Percentiles rank a stretch among this genome's conserved stretches.
Conservation (phyloP, 2,329 filamentous ascomycete genomes). For the Fusarium sp. region DNA sequence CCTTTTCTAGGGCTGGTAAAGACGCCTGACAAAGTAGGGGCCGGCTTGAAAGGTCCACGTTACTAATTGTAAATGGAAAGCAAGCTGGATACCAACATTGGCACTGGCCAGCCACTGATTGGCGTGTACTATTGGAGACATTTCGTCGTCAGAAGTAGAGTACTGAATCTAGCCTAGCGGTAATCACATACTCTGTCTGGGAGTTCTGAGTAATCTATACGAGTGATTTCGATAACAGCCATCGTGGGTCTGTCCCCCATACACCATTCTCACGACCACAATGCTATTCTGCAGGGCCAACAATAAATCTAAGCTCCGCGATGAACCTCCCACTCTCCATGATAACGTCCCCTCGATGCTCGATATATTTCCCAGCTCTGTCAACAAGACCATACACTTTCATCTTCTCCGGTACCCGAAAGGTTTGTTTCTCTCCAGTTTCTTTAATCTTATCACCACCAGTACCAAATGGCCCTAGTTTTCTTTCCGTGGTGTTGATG, state of each 20-base stretch:
- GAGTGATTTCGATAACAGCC: background rate
- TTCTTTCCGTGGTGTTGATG: background rate
- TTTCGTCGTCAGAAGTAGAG: too few species aligned
- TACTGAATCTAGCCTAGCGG: too few species aligned
- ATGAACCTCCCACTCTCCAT: background rate
- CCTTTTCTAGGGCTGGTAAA: background rate
- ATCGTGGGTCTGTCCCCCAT: background rate
- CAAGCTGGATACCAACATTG: background rate
- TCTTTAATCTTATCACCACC: background rate
- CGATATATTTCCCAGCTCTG: background rate
- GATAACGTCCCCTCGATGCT: background rate
- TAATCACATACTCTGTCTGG: background rate
- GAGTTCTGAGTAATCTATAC: background rate
- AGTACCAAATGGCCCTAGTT: background rate
- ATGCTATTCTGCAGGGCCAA: background rate
- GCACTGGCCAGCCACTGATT: background rate
- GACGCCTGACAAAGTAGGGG: background rate
- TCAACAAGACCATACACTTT: background rate
- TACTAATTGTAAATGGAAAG: background rate
- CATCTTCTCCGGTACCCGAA: background rate
- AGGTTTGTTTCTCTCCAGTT: background rate
- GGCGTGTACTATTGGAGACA: background rate
- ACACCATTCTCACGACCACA: rapidly evolving
- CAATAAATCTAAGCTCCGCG: background rate
- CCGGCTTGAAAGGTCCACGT: too few species aligned